Conservation (phyloP, 75 land plant genomes). For the Sequoiadendron giganteum region DNA sequence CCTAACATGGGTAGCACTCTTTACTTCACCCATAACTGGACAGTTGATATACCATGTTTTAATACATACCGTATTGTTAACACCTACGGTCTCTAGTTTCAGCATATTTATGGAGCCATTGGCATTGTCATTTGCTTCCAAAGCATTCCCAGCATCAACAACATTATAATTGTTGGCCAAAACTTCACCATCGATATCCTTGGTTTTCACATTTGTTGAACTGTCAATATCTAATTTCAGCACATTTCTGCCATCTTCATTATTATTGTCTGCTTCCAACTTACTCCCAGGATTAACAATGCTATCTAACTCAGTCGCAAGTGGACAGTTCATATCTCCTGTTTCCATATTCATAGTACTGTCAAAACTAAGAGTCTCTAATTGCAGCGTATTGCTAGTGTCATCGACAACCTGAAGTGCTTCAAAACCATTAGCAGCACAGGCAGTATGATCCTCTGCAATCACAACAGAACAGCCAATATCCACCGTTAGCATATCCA, state of each 20-base stretch:
- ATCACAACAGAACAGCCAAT: neutral
- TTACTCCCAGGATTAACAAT: neutral
- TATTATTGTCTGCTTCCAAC: neutral
- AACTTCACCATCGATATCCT: neutral
- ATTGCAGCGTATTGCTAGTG: neutral
- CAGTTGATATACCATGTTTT: neutral
- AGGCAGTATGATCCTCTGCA: neutral
- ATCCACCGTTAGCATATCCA: neutral
- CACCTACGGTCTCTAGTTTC: slow-evolving; percentile 5
- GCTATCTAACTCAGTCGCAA: neutral
- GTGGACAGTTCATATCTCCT: slow-evolving; percentile 1
- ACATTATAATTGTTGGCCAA: neutral
- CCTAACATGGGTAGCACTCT: neutral
- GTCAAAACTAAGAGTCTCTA: neutral
- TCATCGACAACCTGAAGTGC: neutral
- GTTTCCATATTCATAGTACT: neutral
- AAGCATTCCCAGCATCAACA: neutral
- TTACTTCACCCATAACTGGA: neutral
- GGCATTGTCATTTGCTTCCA: neutral
- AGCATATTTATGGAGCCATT: neutral
- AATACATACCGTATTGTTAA: neutral
- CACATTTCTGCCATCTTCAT: neutral
- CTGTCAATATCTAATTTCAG: neutral
- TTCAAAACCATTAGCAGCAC: neutral
- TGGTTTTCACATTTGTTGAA: neutral